Conservation (phyloP, 202 grass and related monocot species). For the Setaria viridis region DNA sequence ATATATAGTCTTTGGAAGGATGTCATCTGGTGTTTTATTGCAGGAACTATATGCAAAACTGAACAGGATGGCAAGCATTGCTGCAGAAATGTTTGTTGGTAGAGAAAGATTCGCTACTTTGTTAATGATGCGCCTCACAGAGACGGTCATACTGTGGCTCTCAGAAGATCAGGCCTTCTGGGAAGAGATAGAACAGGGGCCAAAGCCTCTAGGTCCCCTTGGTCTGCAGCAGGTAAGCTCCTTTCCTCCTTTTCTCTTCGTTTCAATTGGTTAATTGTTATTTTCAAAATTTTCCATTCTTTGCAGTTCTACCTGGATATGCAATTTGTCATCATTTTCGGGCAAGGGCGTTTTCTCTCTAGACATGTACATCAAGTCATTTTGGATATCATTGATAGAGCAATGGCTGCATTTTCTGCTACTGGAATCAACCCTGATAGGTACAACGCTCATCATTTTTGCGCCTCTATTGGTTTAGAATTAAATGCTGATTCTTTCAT, state of each 20-base stretch:
- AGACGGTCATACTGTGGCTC: slow-evolving; percentile 93
- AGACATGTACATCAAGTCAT: slow-evolving; percentile 97
- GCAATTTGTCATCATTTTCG: slow-evolving; percentile 97
- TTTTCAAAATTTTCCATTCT: slow-evolving; percentile 30
- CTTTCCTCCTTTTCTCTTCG: background rate
- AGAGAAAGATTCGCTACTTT: slow-evolving; percentile 95
- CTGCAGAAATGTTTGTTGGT: slow-evolving; percentile 95
- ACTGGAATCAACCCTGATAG: slow-evolving; percentile 94
- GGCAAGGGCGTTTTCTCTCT: slow-evolving; percentile 93
- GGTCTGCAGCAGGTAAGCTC: slow-evolving; percentile 83
- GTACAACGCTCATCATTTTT: slow-evolving; percentile 50
- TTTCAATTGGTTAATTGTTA: slow-evolving; percentile 24
- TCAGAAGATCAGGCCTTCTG: slow-evolving; percentile 94
- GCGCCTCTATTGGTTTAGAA: slow-evolving; percentile 28
- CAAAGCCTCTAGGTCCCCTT: slow-evolving; percentile 71
- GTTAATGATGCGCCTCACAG: slow-evolving; percentile 94
- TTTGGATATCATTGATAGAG: slow-evolving; percentile 88
- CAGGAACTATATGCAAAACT: slow-evolving; percentile 93
- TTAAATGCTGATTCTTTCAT: background rate
- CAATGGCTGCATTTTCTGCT: slow-evolving; percentile 95
- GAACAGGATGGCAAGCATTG: slow-evolving; percentile 84
- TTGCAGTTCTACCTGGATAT: slow-evolving; percentile 98
- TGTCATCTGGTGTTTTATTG: slow-evolving; percentile 39
- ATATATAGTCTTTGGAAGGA: slow-evolving; percentile 18
- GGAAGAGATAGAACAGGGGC: slow-evolving; percentile 93